Base-by-base conservation (phyloP, 2,329 filamentous ascomycete genomes). In the Rachicladosporium sp. region DNA sequence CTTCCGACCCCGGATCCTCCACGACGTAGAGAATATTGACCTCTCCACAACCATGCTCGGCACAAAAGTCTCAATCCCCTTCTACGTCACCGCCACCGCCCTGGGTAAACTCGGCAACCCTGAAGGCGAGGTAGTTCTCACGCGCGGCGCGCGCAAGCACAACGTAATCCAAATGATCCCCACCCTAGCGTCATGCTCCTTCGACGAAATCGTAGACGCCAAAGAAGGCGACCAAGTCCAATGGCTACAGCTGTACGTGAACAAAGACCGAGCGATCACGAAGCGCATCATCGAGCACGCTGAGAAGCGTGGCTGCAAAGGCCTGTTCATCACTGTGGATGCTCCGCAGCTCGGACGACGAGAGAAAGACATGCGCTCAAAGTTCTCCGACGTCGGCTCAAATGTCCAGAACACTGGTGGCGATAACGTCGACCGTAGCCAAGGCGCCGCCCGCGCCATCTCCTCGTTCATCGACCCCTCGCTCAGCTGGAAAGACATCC, bases 111-210 rank as follows among this genome's bases (percentile, higher is more conserved):
- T 98, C 3, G 91, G 91, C 43, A 74, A 98, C 58, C 82, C 82
- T 0, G 91, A 96, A 61, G 91, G 91, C 51, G 91, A 98, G 62
- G 87, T 95, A 4, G 70, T 94, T 7, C 73, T 98, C 42, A 96
- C 91, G 1, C 74, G 79, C 42, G 87, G 86, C 10, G 81, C 91
- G 2, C 72, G 74, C 58, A 84, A 82, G 56, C 89, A 96, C 70
- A 77, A 88, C 56, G 81, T 96, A 37, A 76, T 96, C 45, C 91
- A 98, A 65, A 98, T 98, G 91, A 96, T 98, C 45, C 91, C 91
- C 2, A 98, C 91, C 3, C 72, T 98, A 6, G 91, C 91, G 2
- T 95, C 87, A 2, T 96, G 91, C 68, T 91, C 87, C 1, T 95
- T 98, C 54, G 91, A 98, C 65, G 89, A 98, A 64, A 94, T 98